phyloP scores from a whole-genome alignment of 2,329 filamentous ascomycete genomes.

The Calonectria naviculata region DNA sequence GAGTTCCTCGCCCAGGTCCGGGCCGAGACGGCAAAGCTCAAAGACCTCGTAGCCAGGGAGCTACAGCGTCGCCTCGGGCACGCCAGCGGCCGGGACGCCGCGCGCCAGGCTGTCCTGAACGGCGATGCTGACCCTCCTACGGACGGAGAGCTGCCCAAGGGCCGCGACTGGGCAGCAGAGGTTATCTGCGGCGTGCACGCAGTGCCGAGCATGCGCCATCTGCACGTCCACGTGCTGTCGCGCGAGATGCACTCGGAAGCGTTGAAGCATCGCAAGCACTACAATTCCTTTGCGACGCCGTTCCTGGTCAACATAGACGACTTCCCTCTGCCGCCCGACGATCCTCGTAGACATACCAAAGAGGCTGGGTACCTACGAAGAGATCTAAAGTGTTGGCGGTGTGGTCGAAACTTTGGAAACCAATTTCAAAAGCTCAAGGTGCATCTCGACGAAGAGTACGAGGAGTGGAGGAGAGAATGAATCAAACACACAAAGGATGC shows the following conservation, averaged over 20 bases:
- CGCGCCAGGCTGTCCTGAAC: constrained; percentile 75
- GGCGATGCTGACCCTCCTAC: constrained; percentile 53
- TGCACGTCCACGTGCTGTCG: constrained; percentile 91
- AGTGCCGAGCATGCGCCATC: constrained; percentile 88
- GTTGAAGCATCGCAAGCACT: constrained; percentile 86
- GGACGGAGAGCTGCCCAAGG: constrained; percentile 66
- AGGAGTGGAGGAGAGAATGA: constrained; percentile 77
- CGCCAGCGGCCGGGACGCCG: constrained; percentile 71
- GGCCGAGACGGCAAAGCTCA: constrained; percentile 70
- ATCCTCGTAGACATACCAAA: constrained; percentile 69
- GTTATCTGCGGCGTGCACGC: constrained; percentile 86
- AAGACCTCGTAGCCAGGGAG: constrained; percentile 76
- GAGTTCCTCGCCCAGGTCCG: constrained; percentile 75
- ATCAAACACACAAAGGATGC: too few species aligned
- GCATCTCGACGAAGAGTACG: constrained; percentile 81
- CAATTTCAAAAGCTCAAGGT: constrained; percentile 79
- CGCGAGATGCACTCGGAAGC: constrained; percentile 79
- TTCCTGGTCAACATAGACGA: constrained; percentile 85
- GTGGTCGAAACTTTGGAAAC: constrained; percentile 78
- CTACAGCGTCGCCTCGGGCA: constrained; percentile 75
- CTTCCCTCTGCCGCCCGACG: constrained; percentile 78
- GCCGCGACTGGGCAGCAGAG: constrained; percentile 82
- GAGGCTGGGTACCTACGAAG: constrained; percentile 69
- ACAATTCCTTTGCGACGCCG: constrained; percentile 88
- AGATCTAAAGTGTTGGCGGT: constrained; percentile 87